phyloP scores from a whole-genome alignment of 306 rosid genomes.

The Prunus mira region DNA sequence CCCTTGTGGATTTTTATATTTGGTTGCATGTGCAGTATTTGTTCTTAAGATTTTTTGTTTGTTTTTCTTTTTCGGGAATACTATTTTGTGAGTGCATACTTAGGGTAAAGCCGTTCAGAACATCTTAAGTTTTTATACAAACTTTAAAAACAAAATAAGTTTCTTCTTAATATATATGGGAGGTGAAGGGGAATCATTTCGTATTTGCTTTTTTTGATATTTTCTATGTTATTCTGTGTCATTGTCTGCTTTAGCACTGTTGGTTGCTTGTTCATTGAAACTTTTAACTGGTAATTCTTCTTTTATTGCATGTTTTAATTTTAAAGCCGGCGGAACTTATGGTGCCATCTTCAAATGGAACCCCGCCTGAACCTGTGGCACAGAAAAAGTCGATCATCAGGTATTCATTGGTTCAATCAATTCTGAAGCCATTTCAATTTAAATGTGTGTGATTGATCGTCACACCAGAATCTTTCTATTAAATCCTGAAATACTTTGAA shows the following conservation, averaged over 20 bases:
- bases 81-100: background rate
- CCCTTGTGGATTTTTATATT: background rate
- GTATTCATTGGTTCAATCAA: constrained; percentile 18
- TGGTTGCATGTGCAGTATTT: background rate
- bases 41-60: background rate
- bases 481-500: too few species aligned
- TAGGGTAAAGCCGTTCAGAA: background rate
- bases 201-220: background rate
- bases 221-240: background rate
- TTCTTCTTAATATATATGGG: background rate
- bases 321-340: constrained; percentile 70
- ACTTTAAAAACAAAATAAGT: background rate
- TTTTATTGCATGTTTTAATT: constrained; percentile 3
- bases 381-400: constrained; percentile 74
- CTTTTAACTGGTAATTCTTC: constrained; percentile 19
- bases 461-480: background rate
- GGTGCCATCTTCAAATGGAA: constrained; percentile 42
- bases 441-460: background rate
- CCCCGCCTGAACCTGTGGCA: constrained; percentile 39
- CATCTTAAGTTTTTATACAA: background rate
- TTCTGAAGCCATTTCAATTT: background rate
- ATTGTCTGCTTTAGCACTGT: background rate
- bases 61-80: background rate
- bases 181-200: background rate
- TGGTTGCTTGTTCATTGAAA: constrained; percentile 15